Percentiles rank a stretch among this genome's conserved stretches.
Evolutionary conservation across 2,329 filamentous ascomycete species (phyloP).

Genomic region (Phaeophleospora eucalypticola): DNA sequence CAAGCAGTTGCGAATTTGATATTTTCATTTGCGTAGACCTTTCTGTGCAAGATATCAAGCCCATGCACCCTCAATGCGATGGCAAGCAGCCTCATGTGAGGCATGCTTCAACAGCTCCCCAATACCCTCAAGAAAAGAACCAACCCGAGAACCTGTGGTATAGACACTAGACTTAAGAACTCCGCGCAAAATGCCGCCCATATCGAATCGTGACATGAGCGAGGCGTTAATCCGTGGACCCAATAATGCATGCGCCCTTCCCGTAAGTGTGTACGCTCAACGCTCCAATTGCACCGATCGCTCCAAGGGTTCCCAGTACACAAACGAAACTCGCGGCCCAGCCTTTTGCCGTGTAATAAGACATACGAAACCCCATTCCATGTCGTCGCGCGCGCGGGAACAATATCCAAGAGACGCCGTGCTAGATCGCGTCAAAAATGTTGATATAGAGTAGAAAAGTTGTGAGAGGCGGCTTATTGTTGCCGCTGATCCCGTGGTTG

Average conservation of each 20-base stretch:
- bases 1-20: not conserved
- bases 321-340: not conserved
- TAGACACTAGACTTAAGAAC: not conserved
- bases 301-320: too few species aligned
- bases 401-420: not conserved
- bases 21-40: not conserved
- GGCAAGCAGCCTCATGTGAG: not conserved
- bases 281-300: not conserved
- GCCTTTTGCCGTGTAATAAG: not conserved
- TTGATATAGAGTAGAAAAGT: not conserved
- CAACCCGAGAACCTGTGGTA: not conserved
- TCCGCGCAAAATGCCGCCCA: not conserved
- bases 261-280: not conserved
- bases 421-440: conserved; percentile 1
- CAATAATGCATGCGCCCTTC: not conserved
- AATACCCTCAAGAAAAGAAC: too few species aligned
- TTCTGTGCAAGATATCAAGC: not conserved
- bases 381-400: not conserved
- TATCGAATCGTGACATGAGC: not conserved
- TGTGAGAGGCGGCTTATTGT: conserved; percentile 8
- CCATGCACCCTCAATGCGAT: not conserved
- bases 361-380: not conserved
- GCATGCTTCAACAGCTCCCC: not conserved
- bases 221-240: not conserved
- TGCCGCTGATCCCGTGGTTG: conserved; percentile 21